These are phyloP conservation scores for Schwanniomyces etchellsii DNA, from an alignment of 1,139 yeast species.

Conservation along the genomic window DNA sequence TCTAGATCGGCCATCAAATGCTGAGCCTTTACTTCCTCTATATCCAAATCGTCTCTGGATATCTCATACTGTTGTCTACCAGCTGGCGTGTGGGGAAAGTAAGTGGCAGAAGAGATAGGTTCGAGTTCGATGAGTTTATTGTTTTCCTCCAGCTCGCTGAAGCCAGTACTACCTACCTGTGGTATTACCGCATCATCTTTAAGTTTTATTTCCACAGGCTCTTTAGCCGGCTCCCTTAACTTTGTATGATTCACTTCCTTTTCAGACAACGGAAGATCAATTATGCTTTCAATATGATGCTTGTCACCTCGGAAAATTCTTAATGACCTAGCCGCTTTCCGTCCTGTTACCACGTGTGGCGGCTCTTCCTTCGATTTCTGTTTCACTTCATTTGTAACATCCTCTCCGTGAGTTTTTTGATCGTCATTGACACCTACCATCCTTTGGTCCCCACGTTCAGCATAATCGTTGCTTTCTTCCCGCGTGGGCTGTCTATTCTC, in stretches of 20 bases:
- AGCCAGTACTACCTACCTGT: not conserved
- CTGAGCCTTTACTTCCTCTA: conserved; percentile 13
- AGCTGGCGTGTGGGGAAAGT: conserved; percentile 27
- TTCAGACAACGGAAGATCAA: conserved; percentile 4
- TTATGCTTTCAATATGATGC: conserved; percentile 6
- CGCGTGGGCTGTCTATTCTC: conserved; percentile 1
- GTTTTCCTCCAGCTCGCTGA: conserved; percentile 4
- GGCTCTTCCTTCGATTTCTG: conserved; percentile 4
- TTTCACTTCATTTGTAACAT: not conserved
- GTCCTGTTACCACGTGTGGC: conserved; percentile 18
- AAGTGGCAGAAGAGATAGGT: conserved; percentile 29
- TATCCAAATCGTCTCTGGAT: not conserved
- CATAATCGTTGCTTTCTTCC: conserved; percentile 1
- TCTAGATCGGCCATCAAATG: conserved; percentile 35
- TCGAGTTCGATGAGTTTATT: conserved; percentile 10
- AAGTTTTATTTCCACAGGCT: not conserved
- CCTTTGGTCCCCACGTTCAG: not conserved
- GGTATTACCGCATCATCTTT: not conserved
- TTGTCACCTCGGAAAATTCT: conserved; percentile 27
- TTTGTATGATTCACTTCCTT: conserved; percentile 1
- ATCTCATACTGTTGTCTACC: conserved; percentile 5
- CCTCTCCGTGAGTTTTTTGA: conserved; percentile 1
- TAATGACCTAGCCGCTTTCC: conserved; percentile 36
- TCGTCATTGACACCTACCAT: too few species aligned
- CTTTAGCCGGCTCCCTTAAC: conserved; percentile 1